A percentile compares a stretch with the other conserved stretches of the same genome.
Evolutionary conservation across 257 asterid genomes (phyloP).

Genomic region (Solanum bulbocastanum): DNA sequence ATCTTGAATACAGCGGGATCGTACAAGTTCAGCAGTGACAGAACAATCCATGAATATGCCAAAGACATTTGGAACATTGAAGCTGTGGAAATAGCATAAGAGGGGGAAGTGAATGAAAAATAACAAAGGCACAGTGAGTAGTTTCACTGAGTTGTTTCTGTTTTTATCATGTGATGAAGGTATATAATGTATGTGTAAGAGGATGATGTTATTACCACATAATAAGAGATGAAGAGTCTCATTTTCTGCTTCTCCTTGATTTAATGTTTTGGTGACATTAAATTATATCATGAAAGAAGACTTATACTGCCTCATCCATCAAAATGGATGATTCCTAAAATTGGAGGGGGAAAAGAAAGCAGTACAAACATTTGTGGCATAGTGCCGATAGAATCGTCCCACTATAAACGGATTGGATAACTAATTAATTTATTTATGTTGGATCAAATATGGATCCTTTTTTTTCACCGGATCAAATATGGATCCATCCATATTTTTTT

Average conservation of each 20-base stretch:
- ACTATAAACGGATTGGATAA: not conserved
- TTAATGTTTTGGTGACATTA: not conserved
- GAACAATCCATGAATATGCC: slow-evolving; percentile 78
- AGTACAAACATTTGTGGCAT: not conserved
- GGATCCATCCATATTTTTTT: too few relatives aligned
- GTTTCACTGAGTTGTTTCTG: not conserved
- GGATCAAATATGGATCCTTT: too few relatives aligned
- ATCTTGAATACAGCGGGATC: slow-evolving; percentile 79
- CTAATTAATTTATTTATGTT: too few relatives aligned
- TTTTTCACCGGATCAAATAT: too few relatives aligned
- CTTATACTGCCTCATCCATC: not conserved
- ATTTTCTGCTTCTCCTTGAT: not conserved
- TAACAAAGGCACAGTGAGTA: not conserved
- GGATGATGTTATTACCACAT: not conserved
- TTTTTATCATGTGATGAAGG: not conserved
- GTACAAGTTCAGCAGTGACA: slow-evolving; percentile 78
- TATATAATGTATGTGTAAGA: not conserved
- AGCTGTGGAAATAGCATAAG: slow-evolving; percentile 29
- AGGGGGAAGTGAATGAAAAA: not conserved
- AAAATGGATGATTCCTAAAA: not conserved
- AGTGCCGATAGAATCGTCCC: not conserved
- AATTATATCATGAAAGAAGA: too few relatives aligned
- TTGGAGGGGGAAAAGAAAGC: not conserved
- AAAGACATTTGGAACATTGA: slow-evolving; percentile 63
- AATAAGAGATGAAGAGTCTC: not conserved